Conservation (phyloP, 1,139 yeast genomes). For the Geotrichum europaeum region DNA sequence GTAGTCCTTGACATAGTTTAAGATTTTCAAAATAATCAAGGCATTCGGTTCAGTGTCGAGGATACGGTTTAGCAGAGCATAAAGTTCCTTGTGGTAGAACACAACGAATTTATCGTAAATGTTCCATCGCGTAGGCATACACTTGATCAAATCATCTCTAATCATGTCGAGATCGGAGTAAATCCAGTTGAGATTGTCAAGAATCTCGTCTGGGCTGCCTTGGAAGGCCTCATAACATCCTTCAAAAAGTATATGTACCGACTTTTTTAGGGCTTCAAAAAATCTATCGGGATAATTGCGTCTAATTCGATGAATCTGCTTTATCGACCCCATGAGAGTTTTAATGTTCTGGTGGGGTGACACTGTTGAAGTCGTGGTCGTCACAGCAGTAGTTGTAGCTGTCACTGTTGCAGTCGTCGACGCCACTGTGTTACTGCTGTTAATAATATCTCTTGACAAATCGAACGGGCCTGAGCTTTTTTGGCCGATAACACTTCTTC, state of each 20-base stretch:
- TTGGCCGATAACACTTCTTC: conserved; percentile 10
- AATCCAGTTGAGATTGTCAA: conserved; percentile 75
- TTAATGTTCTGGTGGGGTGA: conserved; percentile 10
- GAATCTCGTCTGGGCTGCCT: conserved; percentile 50
- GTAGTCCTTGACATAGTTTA: conserved; percentile 73
- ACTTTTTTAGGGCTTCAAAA: conserved; percentile 51
- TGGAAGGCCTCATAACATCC: conserved; percentile 56
- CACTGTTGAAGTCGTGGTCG: neutral
- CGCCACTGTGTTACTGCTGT: neutral
- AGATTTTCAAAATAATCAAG: conserved; percentile 39
- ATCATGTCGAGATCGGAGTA: conserved; percentile 72
- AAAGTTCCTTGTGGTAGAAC: conserved; percentile 64
- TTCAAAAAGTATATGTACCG: conserved; percentile 60
- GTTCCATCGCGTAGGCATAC: conserved; percentile 72
- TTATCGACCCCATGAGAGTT: conserved; percentile 19
- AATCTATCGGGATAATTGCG: conserved; percentile 66
- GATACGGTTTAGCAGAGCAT: conserved; percentile 54
- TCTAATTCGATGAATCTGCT: conserved; percentile 32
- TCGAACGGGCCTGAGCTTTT: conserved; percentile 11
- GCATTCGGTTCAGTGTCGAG: conserved; percentile 63
- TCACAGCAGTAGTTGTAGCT: neutral
- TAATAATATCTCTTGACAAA: conserved; percentile 5
- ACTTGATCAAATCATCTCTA: conserved; percentile 49
- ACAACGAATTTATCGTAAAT: conserved; percentile 56
- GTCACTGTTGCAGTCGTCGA: neutral